Evolutionary conservation across 306 rosid species (phyloP).

Genomic region (Fragaria nilgerrensis): DNA sequence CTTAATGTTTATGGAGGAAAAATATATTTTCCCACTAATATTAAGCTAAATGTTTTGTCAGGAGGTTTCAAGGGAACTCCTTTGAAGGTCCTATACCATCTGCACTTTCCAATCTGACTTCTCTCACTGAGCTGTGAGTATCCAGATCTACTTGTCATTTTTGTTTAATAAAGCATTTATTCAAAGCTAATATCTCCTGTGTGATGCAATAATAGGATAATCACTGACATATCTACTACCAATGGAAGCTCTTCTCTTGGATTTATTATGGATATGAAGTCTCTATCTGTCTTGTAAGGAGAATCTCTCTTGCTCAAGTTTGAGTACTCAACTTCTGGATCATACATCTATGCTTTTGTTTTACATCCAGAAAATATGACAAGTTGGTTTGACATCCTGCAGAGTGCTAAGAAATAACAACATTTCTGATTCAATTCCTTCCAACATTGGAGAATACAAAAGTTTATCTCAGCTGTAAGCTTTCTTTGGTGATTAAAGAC

Average conservation of each 20-base stretch:
- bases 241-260: constrained; percentile 73
- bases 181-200: constrained; percentile 28
- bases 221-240: constrained; percentile 60
- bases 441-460: constrained; percentile 51
- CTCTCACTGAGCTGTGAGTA: constrained; percentile 66
- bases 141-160: constrained; percentile 11
- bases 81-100: constrained; percentile 68
- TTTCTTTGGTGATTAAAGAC: constrained; percentile 5
- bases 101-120: constrained; percentile 62
- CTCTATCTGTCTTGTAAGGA: constrained; percentile 57
- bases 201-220: constrained; percentile 40
- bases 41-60: constrained; percentile 20
- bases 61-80: constrained; percentile 88
- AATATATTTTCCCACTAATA: not conserved
- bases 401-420: constrained; percentile 73
- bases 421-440: constrained; percentile 63
- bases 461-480: constrained; percentile 56
- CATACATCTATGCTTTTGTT: constrained; percentile 5
- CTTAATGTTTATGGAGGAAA: not conserved
- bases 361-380: constrained; percentile 15
- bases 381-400: constrained; percentile 30
- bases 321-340: not conserved
- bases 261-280: constrained; percentile 61
- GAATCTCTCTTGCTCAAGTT: constrained; percentile 3
- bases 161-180: not conserved